phyloP scores from a whole-genome alignment of 768 basidiomycete species.

The Psilocybe cyanescens region DNA sequence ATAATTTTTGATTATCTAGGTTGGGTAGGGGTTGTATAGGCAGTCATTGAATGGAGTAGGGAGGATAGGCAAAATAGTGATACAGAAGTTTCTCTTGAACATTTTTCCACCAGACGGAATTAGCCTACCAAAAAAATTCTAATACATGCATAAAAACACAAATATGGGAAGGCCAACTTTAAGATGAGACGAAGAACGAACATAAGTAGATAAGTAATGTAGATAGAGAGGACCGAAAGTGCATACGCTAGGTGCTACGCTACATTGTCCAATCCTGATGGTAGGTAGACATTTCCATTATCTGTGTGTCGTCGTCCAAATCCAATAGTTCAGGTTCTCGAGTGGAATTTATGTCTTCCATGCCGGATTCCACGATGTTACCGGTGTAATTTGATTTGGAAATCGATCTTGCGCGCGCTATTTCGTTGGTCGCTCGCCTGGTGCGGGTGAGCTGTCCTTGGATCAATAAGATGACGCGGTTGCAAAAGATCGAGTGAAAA shows the following conservation, averaged over 20 bases:
- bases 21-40: too few relatives aligned
- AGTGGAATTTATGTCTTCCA: background rate
- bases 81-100: background rate
- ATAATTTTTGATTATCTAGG: too few relatives aligned
- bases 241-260: background rate
- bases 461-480: slow-evolving; percentile 44
- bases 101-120: background rate
- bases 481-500: slow-evolving; percentile 45
- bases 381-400: background rate
- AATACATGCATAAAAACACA: background rate
- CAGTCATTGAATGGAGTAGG: too few relatives aligned
- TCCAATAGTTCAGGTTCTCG: background rate
- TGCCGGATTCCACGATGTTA: background rate
- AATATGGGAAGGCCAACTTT: background rate
- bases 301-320: background rate
- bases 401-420: background rate
- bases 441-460: slow-evolving; percentile 30
- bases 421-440: slow-evolving; percentile 18
- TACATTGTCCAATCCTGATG: background rate
- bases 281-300: background rate
- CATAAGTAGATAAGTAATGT: too few relatives aligned
- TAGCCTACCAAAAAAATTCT: background rate
- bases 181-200: too few relatives aligned
- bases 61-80: background rate
- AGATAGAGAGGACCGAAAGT: background rate